Evolutionary conservation across 2,329 filamentous ascomycete species (phyloP), one percentile per base, ranked within the genome.

Genomic region (Pseudocercospora fijiensis): DNA sequence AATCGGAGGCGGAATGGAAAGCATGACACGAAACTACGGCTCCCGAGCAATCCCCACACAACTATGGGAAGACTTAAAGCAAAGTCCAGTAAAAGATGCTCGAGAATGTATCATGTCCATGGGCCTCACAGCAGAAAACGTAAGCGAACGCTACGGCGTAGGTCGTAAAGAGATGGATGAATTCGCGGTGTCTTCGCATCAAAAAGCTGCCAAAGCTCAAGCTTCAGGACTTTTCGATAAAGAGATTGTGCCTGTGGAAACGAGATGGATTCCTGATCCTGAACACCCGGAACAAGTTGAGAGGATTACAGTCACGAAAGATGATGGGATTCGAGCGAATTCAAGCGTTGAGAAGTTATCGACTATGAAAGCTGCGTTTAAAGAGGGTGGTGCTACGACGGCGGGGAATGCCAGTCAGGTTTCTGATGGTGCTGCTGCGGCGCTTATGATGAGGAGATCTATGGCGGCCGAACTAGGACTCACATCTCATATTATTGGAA

Each of bases 1-100:
- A 64, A 86, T 97, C 66, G 93, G 88, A 9, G 93, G 90, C 1
- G 93, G 93, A 28, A 96, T 96, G 90, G 93, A 97, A 84, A 94
- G 90, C 79, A 97, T 97, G 93, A 96, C 91, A 67, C 81, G 89
- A 69, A 96, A 96, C 79, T 97, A 97, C 78, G 92, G 88, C 58
- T 86, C 82, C 26, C 82, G 87, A 62, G 93, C 93, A n/a, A 95
- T 97, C 49, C 93, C 93, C 0, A 88, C 87, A 0, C 86, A 92
- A 67, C 78, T 92, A 10, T 96, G 92, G 91, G 87, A 89, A 0
- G 87, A 85, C 58, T 79, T 96, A 65, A 85, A 81, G 71, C 84
- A 89, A 1, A 87, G 84, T 3, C 78, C 79, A 1, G 83, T 85
- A 9, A 83, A 89, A 72, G 88, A 96, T 67, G 90, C 90, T 3